Base-by-base conservation (phyloP, 2,329 filamentous ascomycete genomes). In the Nannizziopsis barbatae region DNA sequence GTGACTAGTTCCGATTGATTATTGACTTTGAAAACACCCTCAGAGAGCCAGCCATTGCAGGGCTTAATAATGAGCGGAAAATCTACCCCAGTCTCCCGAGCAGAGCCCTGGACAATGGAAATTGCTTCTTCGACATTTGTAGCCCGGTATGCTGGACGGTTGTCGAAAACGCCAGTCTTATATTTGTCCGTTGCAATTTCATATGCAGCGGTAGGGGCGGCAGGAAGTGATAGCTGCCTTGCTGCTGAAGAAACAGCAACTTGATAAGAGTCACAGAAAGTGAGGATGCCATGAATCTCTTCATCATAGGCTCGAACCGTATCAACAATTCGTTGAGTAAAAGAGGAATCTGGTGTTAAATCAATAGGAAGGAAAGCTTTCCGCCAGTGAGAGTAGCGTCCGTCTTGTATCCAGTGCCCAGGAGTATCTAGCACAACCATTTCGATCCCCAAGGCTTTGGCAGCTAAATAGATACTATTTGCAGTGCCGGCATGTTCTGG, bases 51-150 rank as follows among this genome's bases (percentile, higher is more conserved):
- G 2, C 66, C 67, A 1, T 47, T 57, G 35, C 57, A 60, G 0
- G 67, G 66, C 53, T 69, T 69, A 12, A 67, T 60, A 20, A 69
- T 61, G 3, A 66, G 44, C 0, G 65, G 65, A 40, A 53, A 64
- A 2, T 30, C 11, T 39, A 55, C 37, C 12, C 32, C 47, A 15
- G 45, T 27, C 2, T n/a, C 9, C 18, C 30, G 27, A 2, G 33
- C 32, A 27, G 17, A 38, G 35, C 9, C 39, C 10, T 47, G 51
- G 53, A 55, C n/a, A 32, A 48, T 40, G 55, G 47, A 20, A 39
- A 43, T 12, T 11, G 22, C 40, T 31, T 42, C 15, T 20, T 30
- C 30, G 17, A 12, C 27, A 31, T n/a, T 42, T 15, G 45, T 33
- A 27, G 36, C 45, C 4, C 20, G 18, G 38, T 35, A 39, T n/a